These are phyloP conservation scores for Talaromyces ruber DNA, from an alignment of 495 filamentous ascomycete genomes.

Conservation along the genomic window DNA sequence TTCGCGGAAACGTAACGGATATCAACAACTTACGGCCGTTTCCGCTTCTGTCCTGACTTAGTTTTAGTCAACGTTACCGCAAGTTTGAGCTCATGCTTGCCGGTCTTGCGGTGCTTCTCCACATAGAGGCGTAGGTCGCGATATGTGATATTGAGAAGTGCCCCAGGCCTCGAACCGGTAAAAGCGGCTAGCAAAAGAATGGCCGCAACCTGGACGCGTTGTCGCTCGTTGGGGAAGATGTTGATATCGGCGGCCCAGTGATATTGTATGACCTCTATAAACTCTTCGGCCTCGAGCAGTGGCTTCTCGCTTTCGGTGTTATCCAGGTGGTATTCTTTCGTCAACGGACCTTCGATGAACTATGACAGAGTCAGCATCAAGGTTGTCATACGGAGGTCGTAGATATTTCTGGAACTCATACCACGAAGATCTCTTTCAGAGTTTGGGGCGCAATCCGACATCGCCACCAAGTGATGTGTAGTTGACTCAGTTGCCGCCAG, in stretches of 20 bases:
- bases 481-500: slow-evolving; percentile 5
- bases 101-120: not conserved
- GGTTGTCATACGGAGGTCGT: not conserved
- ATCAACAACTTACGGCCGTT: slow-evolving; percentile 2
- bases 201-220: slow-evolving; percentile 6
- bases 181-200: slow-evolving; percentile 19
- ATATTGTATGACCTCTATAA: slow-evolving; percentile 4
- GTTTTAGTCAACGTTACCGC: not conserved
- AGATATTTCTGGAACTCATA: not conserved
- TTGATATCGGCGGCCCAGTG: slow-evolving; percentile 6
- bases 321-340: not conserved
- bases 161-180: slow-evolving; percentile 21
- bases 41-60: not conserved
- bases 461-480: slow-evolving; percentile 4
- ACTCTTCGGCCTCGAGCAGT: slow-evolving; percentile 5
- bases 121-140: slow-evolving; percentile 3
- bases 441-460: not conserved
- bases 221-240: slow-evolving; percentile 5
- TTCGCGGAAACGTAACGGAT: not conserved
- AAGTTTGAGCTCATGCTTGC: not conserved
- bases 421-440: slow-evolving; percentile 1
- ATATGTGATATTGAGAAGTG: slow-evolving; percentile 23
- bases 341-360: slow-evolving; percentile 6
- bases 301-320: slow-evolving; percentile 4
- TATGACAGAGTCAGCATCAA: not conserved